Evolutionary conservation across 129 eudicot genomes (phyloP), one percentile per base, ranked within the genome.

Genomic region (Escallonia herrerae): DNA sequence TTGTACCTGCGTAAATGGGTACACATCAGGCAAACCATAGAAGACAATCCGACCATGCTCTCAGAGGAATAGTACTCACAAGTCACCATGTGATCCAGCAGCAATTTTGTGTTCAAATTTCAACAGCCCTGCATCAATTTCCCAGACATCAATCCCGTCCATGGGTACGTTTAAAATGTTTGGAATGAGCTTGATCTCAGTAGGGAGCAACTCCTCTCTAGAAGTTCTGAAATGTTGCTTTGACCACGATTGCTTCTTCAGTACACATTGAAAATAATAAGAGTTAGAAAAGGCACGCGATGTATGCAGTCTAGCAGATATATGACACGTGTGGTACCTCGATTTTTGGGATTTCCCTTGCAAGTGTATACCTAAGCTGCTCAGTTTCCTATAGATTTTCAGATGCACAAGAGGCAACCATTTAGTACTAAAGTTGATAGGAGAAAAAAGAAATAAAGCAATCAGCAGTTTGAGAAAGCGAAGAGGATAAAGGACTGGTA

Each of bases 131-230:
- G 79, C 63, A 72, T 91, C 96, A 63, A 91, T 85, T 81, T 91
- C 96, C 97, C 97, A 91, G 65, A 81, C 95, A 72, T 93, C 95
- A 78, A 39, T 74, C n/a, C 73, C 89, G 63, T 86, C 87, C 63
- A 58, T 65, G 12, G 95, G 86, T 60, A 82, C 68, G 65, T 72
- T 71, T 40, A 73, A 73, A 56, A 50, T 79, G 70, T 65, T 75
- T 43, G 68, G 71, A 56, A 72, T 54, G 6, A 67, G 66, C 65
- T 52, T 71, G 48, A 58, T 64, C 43, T 70, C 74, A 67, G 50
- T 61, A 14, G 49, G 68, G 65, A 62, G 71, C 15, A 77, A 74
- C 68, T 72, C 76, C 13, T 63, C 74, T 33, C 66, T 56, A 33
- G 85, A 72, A 57, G 71, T 65, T 42, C 65, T 22, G 5, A 64